Conservation (phyloP, 306 rosid species). For the Mucuna pruriens region DNA sequence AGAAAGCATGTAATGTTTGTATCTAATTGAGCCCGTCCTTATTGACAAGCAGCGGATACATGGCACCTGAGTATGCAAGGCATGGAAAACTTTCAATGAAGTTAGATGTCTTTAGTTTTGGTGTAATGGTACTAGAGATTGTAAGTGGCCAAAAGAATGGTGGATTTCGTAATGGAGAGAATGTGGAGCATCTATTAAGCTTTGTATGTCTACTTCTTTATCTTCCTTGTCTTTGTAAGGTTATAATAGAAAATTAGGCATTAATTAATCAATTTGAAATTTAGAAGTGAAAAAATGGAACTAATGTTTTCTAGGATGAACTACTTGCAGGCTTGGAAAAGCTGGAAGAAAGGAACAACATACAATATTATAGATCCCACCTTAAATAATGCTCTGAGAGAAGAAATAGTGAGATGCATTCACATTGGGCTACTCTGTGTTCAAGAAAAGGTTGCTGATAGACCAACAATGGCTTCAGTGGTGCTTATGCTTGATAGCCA, state of each 20-base stretch:
- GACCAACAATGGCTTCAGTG: slow-evolving; percentile 29
- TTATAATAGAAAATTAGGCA: background rate
- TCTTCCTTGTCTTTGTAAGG: background rate
- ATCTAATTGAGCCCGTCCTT: background rate
- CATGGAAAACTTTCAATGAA: slow-evolving; percentile 49
- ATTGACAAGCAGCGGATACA: slow-evolving; percentile 53
- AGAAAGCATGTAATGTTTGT: background rate
- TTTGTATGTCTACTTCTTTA: slow-evolving; percentile 38
- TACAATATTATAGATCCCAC: slow-evolving; percentile 22
- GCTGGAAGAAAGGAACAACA: slow-evolving; percentile 45
- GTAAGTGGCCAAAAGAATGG: slow-evolving; percentile 40
- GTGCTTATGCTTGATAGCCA: slow-evolving; percentile 34
- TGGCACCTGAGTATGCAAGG: slow-evolving; percentile 61
- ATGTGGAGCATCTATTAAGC: slow-evolving; percentile 39
- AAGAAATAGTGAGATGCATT: slow-evolving; percentile 38
- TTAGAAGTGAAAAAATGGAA: background rate
- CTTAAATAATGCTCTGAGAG: slow-evolving; percentile 19
- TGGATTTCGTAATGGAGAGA: slow-evolving; percentile 34
- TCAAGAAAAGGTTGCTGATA: slow-evolving; percentile 32
- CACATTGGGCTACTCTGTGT: slow-evolving; percentile 39
- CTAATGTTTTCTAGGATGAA: background rate
- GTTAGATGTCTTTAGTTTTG: slow-evolving; percentile 55
- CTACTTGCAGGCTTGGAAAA: slow-evolving; percentile 50
- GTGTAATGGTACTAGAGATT: slow-evolving; percentile 53
- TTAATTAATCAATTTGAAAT: background rate